Evolutionary conservation across 805 yeast genomes (phyloP), one percentile per base, ranked within the genome.

Genomic region (Metschnikowia borealis): DNA sequence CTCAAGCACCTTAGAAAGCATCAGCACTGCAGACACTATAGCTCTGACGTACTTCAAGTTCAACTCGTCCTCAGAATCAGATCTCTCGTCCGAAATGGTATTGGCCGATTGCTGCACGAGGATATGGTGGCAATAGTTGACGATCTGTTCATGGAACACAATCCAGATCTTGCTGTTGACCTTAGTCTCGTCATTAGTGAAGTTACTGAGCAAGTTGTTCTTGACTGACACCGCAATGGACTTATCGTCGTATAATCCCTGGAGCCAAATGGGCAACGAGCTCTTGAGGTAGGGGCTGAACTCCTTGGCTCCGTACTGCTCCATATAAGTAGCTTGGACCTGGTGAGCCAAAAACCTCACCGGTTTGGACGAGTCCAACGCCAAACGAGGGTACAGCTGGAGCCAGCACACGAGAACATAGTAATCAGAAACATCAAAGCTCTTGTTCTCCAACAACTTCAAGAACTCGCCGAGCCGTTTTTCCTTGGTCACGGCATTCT

Each of bases 401-500:
- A 88, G 75, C 96, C 89, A 88, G 35, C 83, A 78, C 46, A 74
- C 75, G n/a, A 78, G 65, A 17, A 78, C 76, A 23, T 80, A 58
- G 47, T 83, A 87, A 54, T 84, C 84, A 34, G 47, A 49, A 15
- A 61, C 60, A 32, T 55, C 54, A 2, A 64, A 58, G 6, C 50
- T 36, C 63, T 51, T 2, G 7, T 40, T 79, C 3, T 64, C 59
- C 2, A 73, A 58, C 31, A 85, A 62, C 6, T 53, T 53, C 32
- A 62, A 50, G 41, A 73, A 60, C 38, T 87, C 95, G 5, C 56
- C 62, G 23, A 89, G 70, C 1, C 94, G 89, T 62, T 85, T 87
- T 58, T 89, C 96, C 61, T 84, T 87, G 0, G 98, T 92, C n/a
- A 82, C 83, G 6, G 84, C 78, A 60, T 90, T 96, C 61, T 86